Evolutionary conservation across 2,329 filamentous ascomycete genomes (phyloP).

Genomic region (Hypomyces perniciosus): DNA sequence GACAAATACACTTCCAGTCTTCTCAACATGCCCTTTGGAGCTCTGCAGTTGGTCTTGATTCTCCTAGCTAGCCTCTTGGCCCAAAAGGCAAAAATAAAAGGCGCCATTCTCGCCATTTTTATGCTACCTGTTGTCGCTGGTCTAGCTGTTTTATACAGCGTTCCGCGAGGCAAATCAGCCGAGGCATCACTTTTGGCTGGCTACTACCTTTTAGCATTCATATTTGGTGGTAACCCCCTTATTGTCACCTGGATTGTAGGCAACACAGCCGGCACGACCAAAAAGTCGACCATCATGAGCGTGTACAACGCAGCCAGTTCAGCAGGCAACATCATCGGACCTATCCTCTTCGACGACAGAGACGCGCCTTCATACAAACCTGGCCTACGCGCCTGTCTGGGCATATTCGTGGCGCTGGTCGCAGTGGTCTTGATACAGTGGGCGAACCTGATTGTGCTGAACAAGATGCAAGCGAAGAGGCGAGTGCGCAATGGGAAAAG

Average conservation of each 20-base stretch:
- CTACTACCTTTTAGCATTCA: constrained; percentile 61
- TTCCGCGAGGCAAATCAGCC: constrained; percentile 36
- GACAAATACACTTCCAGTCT: constrained; percentile 52
- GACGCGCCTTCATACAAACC: constrained; percentile 55
- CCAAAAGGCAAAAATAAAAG: constrained; percentile 52
- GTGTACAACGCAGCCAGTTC: constrained; percentile 58
- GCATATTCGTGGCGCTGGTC: constrained; percentile 47
- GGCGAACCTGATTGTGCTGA: constrained; percentile 48
- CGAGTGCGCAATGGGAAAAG: constrained; percentile 55
- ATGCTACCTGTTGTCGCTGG: constrained; percentile 57
- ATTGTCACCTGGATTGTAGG: constrained; percentile 64
- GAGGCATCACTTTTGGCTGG: constrained; percentile 44
- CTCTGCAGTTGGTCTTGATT: constrained; percentile 54
- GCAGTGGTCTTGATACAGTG: constrained; percentile 49
- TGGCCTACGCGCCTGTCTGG: constrained; percentile 50
- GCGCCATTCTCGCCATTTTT: constrained; percentile 45
- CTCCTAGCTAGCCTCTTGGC: constrained; percentile 53
- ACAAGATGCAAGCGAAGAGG: constrained; percentile 48
- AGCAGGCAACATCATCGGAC: constrained; percentile 62
- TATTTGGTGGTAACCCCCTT: constrained; percentile 60
- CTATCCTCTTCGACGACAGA: constrained; percentile 51
- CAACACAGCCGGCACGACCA: constrained; percentile 62
- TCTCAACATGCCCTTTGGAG: constrained; percentile 63
- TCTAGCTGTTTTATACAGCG: constrained; percentile 48
- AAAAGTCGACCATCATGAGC: constrained; percentile 59